Conservation (phyloP, 2,329 filamentous ascomycete genomes). For the Penicillium psychrosexuale region DNA sequence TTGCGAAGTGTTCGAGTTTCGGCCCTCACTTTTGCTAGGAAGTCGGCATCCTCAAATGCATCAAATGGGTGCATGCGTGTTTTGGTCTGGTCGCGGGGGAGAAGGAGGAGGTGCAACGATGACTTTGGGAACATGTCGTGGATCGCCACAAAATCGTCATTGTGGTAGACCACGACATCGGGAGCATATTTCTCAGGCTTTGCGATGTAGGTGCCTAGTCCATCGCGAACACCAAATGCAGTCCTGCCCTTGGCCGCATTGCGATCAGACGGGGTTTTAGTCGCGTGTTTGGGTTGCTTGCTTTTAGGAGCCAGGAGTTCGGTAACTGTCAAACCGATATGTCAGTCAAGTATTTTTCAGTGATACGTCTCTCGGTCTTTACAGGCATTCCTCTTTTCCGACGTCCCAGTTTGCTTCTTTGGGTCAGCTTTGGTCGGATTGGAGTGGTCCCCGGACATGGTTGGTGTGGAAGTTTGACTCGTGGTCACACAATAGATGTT, state of each 20-base stretch:
- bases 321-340: constrained; percentile 41
- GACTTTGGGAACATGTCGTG: constrained; percentile 84
- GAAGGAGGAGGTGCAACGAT: constrained; percentile 78
- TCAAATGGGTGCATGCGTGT: constrained; percentile 70
- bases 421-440: background rate
- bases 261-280: constrained; percentile 16
- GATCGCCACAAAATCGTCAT: constrained; percentile 70
- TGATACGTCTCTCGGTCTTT: constrained; percentile 6
- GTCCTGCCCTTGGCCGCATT: constrained; percentile 16
- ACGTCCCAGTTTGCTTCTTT: constrained; percentile 8
- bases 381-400: constrained; percentile 40
- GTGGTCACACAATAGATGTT: background rate
- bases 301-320: constrained; percentile 55
- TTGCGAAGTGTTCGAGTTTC: constrained; percentile 61
- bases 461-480: background rate
- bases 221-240: constrained; percentile 53
- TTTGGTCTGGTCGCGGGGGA: constrained; percentile 66
- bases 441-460: constrained; percentile 2
- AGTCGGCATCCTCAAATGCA: constrained; percentile 67
- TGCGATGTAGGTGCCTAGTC: constrained; percentile 64
- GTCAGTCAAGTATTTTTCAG: background rate
- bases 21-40: constrained; percentile 61
- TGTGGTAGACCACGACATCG: constrained; percentile 62
- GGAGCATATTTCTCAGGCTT: constrained; percentile 60
- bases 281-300: constrained; percentile 36